Evolutionary conservation across 305 asterid genomes (phyloP), one percentile per base, ranked within the genome.

Genomic region (Galium porrigens): DNA sequence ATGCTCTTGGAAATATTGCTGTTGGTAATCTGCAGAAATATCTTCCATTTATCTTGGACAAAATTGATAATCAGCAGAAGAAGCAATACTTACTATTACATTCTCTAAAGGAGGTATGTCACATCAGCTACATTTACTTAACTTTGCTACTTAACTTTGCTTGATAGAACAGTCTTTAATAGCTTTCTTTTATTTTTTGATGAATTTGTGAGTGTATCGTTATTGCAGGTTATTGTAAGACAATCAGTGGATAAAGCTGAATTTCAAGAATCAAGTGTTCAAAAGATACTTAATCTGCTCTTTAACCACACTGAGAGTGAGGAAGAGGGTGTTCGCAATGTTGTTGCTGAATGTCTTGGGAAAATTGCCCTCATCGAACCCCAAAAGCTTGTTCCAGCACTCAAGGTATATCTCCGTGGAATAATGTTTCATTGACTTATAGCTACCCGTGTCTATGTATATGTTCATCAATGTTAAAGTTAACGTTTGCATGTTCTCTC

Each of bases 261-360:
- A 70, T 94, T 94, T 77, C 96, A 90, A 72, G 86, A 87, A 76
- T 83, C 95, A 46, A 94, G 94, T 73, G 99, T 94, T 57, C 94
- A 81, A 74, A 94, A 90, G 84, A 94, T 94, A 76, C 86, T 94
- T 51, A 82, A 77, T 72, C 78, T 94, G 81, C 92, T 94, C 49
- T 94, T 94, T 72, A 94, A 87, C 80, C 99, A 90, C 74, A 90
- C 96, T 71, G 99, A 94, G 85, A 94, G 99, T 68, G 99, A 94
- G 58, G 97, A 94, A 79, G 99, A 94, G 84, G 99, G 99, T 51
- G 95, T 94, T 74, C 96, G 99, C 72, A 94, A 94, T 82, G 97
- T 94, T 68, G 99, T 94, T 39, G 99, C 99, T 41, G 99, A 87
- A 79, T 90, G 99, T 77, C 83, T 94, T 51, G 99, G 99, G 37